Evolutionary conservation across 306 rosid species (phyloP).

Genomic region (Fragaria ananassa): DNA sequence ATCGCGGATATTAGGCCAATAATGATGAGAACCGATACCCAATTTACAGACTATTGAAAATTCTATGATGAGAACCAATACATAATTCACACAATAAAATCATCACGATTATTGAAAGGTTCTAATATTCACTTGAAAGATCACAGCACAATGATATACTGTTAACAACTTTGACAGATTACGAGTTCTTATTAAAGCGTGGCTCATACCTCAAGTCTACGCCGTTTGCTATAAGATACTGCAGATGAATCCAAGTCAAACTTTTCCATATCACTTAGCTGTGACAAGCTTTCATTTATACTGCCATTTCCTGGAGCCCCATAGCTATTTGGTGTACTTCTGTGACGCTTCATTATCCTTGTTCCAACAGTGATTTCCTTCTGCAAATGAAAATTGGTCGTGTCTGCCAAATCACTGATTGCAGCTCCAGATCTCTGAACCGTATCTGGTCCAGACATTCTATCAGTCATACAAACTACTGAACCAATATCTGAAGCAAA

Average conservation of each 20-base stretch:
- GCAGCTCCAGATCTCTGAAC: constrained; percentile 80
- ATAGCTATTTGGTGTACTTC: constrained; percentile 57
- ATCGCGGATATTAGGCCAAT: background rate
- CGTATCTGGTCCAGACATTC: constrained; percentile 74
- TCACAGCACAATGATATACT: background rate
- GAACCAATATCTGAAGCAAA: constrained; percentile 70
- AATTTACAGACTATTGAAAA: too few relatives aligned
- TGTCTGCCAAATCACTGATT: constrained; percentile 70
- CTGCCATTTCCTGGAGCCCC: constrained; percentile 52
- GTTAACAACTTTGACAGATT: background rate
- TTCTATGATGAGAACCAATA: background rate
- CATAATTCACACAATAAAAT: background rate
- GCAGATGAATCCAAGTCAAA: constrained; percentile 69
- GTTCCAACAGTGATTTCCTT: constrained; percentile 59
- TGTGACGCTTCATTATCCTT: constrained; percentile 68
- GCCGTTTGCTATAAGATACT: constrained; percentile 57
- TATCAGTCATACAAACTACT: constrained; percentile 77
- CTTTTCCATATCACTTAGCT: constrained; percentile 46
- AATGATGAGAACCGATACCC: background rate
- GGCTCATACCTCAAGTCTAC: constrained; percentile 55
- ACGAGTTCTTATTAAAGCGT: background rate
- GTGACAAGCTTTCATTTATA: constrained; percentile 47
- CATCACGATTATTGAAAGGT: too few relatives aligned
- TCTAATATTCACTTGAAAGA: background rate
- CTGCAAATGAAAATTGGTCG: constrained; percentile 72